phyloP scores from a whole-genome alignment of 495 filamentous ascomycete species.

The Aspergillus leporis region DNA sequence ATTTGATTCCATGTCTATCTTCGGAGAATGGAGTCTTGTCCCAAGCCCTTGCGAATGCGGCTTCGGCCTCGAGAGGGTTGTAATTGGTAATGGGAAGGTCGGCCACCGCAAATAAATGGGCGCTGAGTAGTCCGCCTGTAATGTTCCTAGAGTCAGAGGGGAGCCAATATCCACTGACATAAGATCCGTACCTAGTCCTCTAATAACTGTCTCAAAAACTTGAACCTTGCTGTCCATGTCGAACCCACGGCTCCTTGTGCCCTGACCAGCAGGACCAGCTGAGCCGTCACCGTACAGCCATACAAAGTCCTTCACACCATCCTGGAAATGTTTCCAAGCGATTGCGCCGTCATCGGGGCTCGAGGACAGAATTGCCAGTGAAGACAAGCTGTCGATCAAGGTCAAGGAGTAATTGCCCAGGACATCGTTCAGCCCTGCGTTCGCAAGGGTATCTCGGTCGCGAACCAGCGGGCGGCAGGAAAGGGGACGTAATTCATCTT shows the following conservation, averaged over 20 bases:
- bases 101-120: constrained; percentile 89
- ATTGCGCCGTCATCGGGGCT: constrained; percentile 56
- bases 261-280: constrained; percentile 65
- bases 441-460: constrained; percentile 74
- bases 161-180: not conserved
- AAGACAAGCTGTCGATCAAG: constrained; percentile 90
- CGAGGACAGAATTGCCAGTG: constrained; percentile 87
- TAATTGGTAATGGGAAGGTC: constrained; percentile 85
- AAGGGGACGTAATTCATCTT: constrained; percentile 91
- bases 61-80: constrained; percentile 44
- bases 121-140: constrained; percentile 77
- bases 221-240: constrained; percentile 97
- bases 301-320: constrained; percentile 76
- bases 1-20: constrained; percentile 58
- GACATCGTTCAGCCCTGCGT: constrained; percentile 91
- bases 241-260: constrained; percentile 77
- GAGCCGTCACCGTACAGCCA: constrained; percentile 84
- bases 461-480: constrained; percentile 81
- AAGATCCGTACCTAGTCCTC: constrained; percentile 64
- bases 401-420: constrained; percentile 97
- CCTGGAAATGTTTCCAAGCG: constrained; percentile 74
- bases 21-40: constrained; percentile 32
- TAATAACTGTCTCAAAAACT: constrained; percentile 96
- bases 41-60: constrained; percentile 41
- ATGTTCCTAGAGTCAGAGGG: not conserved